A percentile compares a stretch with the other conserved stretches of the same genome.
phyloP scores from a whole-genome alignment of 768 basidiomycete genomes.

The Coprinellus aureogranulatus region DNA sequence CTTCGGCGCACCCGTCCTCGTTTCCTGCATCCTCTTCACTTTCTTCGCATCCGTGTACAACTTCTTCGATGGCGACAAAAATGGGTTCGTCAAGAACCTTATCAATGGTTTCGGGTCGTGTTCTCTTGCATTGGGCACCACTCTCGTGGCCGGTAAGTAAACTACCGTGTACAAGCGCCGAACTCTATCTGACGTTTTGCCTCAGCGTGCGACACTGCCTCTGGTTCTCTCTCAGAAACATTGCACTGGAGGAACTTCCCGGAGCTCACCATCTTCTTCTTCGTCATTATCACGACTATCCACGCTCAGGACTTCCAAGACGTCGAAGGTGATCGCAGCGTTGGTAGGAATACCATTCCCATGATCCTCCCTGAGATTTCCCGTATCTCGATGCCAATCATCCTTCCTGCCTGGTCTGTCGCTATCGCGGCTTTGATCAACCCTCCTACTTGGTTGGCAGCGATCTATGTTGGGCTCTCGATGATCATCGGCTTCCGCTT shows the following conservation, averaged over 20 bases:
- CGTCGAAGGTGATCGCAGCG: constrained; percentile 38
- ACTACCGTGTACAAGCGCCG: constrained; percentile 10
- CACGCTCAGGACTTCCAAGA: constrained; percentile 49
- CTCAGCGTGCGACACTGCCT: constrained; percentile 2
- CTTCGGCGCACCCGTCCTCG: constrained; percentile 13
- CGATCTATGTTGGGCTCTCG: constrained; percentile 10
- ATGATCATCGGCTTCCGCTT: constrained; percentile 14
- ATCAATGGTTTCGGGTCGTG: constrained; percentile 30
- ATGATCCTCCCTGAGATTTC: constrained; percentile 40
- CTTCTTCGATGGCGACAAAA: constrained; percentile 22
- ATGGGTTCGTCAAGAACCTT: constrained; percentile 28
- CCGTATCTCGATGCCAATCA: constrained; percentile 19
- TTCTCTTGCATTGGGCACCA: constrained; percentile 34
- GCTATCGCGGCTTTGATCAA: constrained; percentile 1
- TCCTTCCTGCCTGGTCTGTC: constrained; percentile 17
- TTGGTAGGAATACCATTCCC: constrained; percentile 41
- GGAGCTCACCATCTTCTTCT: constrained; percentile 16
- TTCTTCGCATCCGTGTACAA: constrained; percentile 26
- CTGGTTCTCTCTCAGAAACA: background rate
- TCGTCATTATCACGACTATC: constrained; percentile 43
- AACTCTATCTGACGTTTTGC: background rate
- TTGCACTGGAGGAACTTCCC: constrained; percentile 9
- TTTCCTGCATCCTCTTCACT: constrained; percentile 20
- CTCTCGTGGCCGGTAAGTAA: constrained; percentile 17
- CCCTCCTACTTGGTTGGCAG: background rate